Percentiles rank a stretch among this genome's conserved stretches.
Evolutionary conservation across 192 early-diverging fungal genomes (phyloP).

Genomic region (Podila epigama): DNA sequence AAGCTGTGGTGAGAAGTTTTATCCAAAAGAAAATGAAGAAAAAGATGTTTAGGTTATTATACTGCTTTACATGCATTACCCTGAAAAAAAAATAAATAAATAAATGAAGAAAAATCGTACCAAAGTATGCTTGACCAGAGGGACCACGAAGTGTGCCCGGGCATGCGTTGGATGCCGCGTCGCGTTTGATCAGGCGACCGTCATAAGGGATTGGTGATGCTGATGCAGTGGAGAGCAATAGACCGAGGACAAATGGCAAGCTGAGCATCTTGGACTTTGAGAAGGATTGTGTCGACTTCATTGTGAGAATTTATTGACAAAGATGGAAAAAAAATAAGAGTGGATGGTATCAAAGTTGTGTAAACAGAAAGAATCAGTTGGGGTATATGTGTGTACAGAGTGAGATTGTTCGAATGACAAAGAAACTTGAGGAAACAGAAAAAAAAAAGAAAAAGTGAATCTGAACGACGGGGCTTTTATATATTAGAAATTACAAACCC

Average conservation of each 20-base stretch:
- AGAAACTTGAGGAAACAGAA: too few species aligned
- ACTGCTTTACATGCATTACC: background rate
- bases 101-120: background rate
- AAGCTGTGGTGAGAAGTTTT: slow-evolving; percentile 8
- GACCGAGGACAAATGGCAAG: slow-evolving; percentile 28
- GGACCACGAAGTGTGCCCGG: slow-evolving; percentile 33
- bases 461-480: too few species aligned
- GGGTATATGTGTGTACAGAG: background rate
- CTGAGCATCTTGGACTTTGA: slow-evolving; percentile 11
- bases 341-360: background rate
- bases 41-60: background rate
- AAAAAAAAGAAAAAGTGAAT: too few species aligned
- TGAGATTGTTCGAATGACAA: too few species aligned
- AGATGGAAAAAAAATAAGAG: background rate
- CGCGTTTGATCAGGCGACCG: slow-evolving; percentile 6
- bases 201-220: slow-evolving; percentile 6
- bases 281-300: slow-evolving; percentile 15
- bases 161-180: slow-evolving; percentile 11
- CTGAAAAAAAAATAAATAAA: background rate
- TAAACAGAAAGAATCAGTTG: background rate
- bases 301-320: slow-evolving; percentile 1
- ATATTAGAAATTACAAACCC: too few species aligned
- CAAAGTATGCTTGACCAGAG: slow-evolving; percentile 49
- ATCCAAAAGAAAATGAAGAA: background rate
- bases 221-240: slow-evolving; percentile 8